A percentile compares a stretch with the other conserved stretches of the same genome.
These are phyloP conservation scores for Sherardia arvensis DNA, from an alignment of 257 asterid species.

Conservation along the genomic window DNA sequence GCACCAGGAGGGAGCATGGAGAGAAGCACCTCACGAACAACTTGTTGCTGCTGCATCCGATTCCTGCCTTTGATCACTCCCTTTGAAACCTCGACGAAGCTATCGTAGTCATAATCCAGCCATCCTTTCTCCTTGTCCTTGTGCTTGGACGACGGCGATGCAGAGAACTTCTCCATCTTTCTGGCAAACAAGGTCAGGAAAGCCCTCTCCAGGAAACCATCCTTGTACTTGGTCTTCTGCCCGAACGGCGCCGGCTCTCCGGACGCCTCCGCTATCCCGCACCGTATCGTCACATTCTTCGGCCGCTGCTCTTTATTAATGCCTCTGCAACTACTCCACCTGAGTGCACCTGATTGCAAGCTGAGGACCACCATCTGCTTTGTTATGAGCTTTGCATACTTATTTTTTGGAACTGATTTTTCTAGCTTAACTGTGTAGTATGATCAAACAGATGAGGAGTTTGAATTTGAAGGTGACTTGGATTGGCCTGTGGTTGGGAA, in stretches of 20 bases:
- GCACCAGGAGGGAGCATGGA: conserved; percentile 98
- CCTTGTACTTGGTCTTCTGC: conserved; percentile 77
- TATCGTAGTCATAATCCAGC: conserved; percentile 71
- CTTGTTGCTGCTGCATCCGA: conserved; percentile 70
- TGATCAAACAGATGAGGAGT: background rate
- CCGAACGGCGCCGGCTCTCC: conserved; percentile 91
- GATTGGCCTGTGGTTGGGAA: background rate
- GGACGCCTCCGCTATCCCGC: conserved; percentile 81
- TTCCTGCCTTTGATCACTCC: conserved; percentile 68
- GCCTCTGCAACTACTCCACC: background rate
- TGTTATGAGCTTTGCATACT: background rate
- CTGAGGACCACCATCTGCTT: conserved; percentile 37
- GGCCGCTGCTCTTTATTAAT: background rate
- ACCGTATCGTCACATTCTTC: conserved; percentile 13
- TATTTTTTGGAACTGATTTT: background rate
- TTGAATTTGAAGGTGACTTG: background rate
- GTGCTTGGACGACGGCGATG: background rate
- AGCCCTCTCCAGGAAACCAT: conserved; percentile 67
- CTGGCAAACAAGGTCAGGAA: conserved; percentile 78
- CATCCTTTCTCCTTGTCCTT: conserved; percentile 28
- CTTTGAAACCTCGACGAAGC: conserved; percentile 69
- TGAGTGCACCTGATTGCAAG: conserved; percentile 17
- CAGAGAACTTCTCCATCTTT: conserved; percentile 67
- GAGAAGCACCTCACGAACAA: conserved; percentile 71
- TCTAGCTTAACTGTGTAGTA: background rate